Base-by-base conservation (phyloP, 169 alveolate species). In the Babesia ovis region DNA sequence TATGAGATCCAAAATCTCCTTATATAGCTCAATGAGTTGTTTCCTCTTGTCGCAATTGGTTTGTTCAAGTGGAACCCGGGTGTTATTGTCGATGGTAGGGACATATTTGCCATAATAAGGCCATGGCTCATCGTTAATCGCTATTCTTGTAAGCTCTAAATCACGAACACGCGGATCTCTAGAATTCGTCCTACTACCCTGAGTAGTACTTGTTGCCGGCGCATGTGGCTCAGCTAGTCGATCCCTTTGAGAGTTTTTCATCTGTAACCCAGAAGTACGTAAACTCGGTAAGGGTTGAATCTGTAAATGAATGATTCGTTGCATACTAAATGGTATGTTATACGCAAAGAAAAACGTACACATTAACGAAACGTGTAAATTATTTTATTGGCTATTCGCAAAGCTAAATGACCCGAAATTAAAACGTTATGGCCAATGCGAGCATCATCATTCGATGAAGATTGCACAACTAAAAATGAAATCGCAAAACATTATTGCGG, bases 1-100 rank as follows among this genome's bases (percentile, higher is more conserved):
- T 6, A 64, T 27, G 32, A 64, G 61, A 18, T n/a, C 25, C 61
- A 64, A 50, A 4, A 64, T 64, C 11, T 64, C 74, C 6, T 61
- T 48, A 25, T 64, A 64, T 4, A 64, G 37, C 3, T 50, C 1
- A 31, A 64, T 64, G 1, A 64, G 51, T 61, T 46, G n/a, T 22
- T 56, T 43, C 23, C 74, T 50, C 37, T 35, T 39, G 48, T 18
- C 25, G 45, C 9, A 59, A 8, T 2, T 43, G 25, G 8, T 31
- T 45, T 5, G 62, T 9, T 22, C 22, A 43, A 48, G 46, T 46
- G 5, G 46, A 5, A 4, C 4, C 4, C 61, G n/a, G 9, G 61
- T 6, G 56, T 9, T 5, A 20, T 16, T 48, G 11, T 8, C 56
- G 5, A 5, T 20, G 56, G 61, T 35, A 9, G 61, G 22, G 22